Base-by-base conservation (phyloP, 345 rosid genomes). In the Lagerstroemia speciosa region DNA sequence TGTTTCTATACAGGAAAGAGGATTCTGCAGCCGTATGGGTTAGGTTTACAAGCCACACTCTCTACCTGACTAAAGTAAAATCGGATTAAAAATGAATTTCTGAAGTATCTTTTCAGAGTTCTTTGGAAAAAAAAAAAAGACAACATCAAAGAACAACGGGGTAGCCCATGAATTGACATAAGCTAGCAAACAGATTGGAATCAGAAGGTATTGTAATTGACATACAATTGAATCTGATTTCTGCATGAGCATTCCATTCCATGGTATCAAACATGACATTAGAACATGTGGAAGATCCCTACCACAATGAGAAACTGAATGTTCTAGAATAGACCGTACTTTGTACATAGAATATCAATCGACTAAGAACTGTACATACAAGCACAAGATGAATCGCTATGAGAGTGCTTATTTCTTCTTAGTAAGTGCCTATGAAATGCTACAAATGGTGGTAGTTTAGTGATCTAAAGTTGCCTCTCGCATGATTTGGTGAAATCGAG, bases 281-380 rank as follows among this genome's bases (percentile, higher is more conserved):
- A 15, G 29, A 67, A 33, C 2, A 14, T 20, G 53, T 38, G 32
- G 30, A 53, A 52, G 45, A 14, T 1, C 46, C 52, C 19, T 67
- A 36, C 70, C 43, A 26, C 63, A 52, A 67, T n/a, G 57, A 50
- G n/a, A 41, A 53, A 52, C 26, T 15, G 34, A 34, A 53, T 67
- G 38, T 29, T 58, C 32, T 58, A 27, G 34, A 58, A 30, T 30
- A 58, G 20, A 29, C 19, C 19, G 29, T 27, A 30, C 34, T 16
- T 6, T 34, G 61, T 43, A 67, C 26, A 53, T 33, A 33, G 52
- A 27, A 24, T 32, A 24, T 33, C 2, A 34, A 46, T 24, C 14
- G 29, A 29, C 29, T 27, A 27, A 27, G 34, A n/a, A n/a, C 63
- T 58, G 46, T 41, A 14, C 46, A 7, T 41, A 41, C n/a, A n/a